Evolutionary conservation across 1,284 basidiomycete genomes (phyloP), one percentile per base, ranked within the genome.

Genomic region (Trichosporon sp.): DNA sequence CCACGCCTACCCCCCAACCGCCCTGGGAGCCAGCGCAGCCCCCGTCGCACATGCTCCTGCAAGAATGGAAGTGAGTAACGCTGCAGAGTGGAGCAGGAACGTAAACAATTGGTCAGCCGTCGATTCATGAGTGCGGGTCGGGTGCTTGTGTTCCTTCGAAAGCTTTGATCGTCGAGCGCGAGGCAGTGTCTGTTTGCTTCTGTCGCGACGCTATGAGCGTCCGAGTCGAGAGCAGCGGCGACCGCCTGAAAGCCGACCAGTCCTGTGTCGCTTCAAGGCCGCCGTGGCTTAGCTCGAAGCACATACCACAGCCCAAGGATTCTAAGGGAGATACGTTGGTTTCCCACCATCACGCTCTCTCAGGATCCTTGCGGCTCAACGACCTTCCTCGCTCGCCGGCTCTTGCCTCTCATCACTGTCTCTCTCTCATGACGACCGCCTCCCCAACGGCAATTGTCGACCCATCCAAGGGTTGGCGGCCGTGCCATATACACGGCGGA

Each of bases 1-100:
- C 65, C 31, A 37, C 19, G 46, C 37, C 40, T 1, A 12, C 8
- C 8, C 73, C 70, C 14, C 59, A 70, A 7, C 67, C 67, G 19
- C 73, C 73, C 14, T 74, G 71, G 71, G 35, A 59, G 19, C 69
- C 71, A 1, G 69, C 71, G 0, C 69, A 72, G 68, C 73, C 71
- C 2, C 73, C 73, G 12, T 32, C 56, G 10, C 16, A 70, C 68
- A 72, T 72, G 71, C 71, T 69, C 11, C 14, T 74, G 6, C 67
- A 74, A 40, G 71, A 74, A 63, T 74, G 73, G 73, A 74, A 74
- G 71, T 74, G 71, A 64, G 73, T 72, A 14, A 21, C 12, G 37
- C 7, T 59, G 4, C 54, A 10, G 26, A 31, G 11, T 10, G 63
- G 35, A 14, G 59, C 59, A 21, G 21, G 59, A 63, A 63, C 59